Conservation (phyloP, 2,329 filamentous ascomycete species). For the Aureobasidium sp. region DNA sequence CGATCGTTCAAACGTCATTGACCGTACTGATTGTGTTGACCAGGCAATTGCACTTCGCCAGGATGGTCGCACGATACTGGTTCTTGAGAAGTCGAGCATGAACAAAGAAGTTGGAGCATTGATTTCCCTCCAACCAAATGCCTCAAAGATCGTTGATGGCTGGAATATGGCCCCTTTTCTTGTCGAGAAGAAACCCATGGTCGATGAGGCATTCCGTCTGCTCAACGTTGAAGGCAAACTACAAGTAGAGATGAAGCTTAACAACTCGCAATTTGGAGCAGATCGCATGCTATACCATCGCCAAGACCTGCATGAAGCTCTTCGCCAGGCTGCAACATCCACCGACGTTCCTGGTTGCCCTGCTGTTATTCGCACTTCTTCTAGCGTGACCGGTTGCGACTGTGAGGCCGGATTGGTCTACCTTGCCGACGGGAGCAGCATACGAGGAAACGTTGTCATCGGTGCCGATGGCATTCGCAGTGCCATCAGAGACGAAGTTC, state of each 20-base stretch:
- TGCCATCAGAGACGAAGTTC: slow-evolving; percentile 23
- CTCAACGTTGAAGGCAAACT: slow-evolving; percentile 28
- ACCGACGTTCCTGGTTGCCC: slow-evolving; percentile 22
- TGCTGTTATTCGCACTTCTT: slow-evolving; percentile 25
- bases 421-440: slow-evolving; percentile 28
- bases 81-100: slow-evolving; percentile 27
- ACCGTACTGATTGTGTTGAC: not conserved
- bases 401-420: slow-evolving; percentile 26
- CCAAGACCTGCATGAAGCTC: slow-evolving; percentile 35
- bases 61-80: slow-evolving; percentile 26
- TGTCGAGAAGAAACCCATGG: slow-evolving; percentile 27
- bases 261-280: slow-evolving; percentile 31
- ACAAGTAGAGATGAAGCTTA: slow-evolving; percentile 30
- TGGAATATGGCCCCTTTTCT: slow-evolving; percentile 29
- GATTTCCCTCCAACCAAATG: slow-evolving; percentile 39
- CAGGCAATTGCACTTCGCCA: slow-evolving; percentile 33
- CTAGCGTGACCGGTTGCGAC: slow-evolving; percentile 23
- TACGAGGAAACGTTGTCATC: slow-evolving; percentile 28
- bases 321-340: slow-evolving; percentile 25
- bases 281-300: slow-evolving; percentile 38
- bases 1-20: not conserved
- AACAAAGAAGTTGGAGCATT: slow-evolving; percentile 36
- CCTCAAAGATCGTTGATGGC: slow-evolving; percentile 30
- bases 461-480: slow-evolving; percentile 34
- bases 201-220: slow-evolving; percentile 34